Evolutionary conservation across 257 asterid species (phyloP).

Genomic region (Solanum piurae): DNA sequence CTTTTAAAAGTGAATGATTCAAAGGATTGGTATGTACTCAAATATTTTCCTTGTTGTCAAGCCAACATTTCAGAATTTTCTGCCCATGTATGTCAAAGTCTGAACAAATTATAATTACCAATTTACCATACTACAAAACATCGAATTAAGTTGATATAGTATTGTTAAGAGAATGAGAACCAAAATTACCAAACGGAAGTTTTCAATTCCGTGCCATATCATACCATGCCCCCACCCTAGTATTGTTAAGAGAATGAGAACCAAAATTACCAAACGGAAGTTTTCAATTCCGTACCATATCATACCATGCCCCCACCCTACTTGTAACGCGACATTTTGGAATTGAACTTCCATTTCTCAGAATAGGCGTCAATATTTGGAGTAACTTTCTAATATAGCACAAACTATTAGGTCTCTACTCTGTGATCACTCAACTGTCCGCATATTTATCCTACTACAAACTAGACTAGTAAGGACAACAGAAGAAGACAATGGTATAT

Average conservation of each 20-base stretch:
- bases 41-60: too few species aligned
- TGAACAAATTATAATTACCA: background rate
- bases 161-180: background rate
- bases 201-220: too few species aligned
- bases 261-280: background rate
- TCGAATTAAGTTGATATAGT: background rate
- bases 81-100: background rate
- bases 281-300: too few species aligned
- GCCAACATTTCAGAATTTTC: too few species aligned
- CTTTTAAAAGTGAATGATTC: too few species aligned
- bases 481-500: background rate
- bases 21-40: too few species aligned
- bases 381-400: background rate
- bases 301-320: background rate
- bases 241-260: background rate
- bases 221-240: background rate
- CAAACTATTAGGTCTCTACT: constrained; percentile 1
- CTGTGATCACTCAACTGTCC: background rate
- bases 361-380: background rate
- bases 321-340: background rate
- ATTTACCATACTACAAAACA: background rate
- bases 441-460: constrained; percentile 12
- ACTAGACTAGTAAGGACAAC: constrained; percentile 15
- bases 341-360: background rate
- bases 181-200: background rate